Percentiles rank a stretch among this genome's conserved stretches.
Conservation (phyloP, 1,284 basidiomycete genomes). For the Pseudozyma tsukubaensis region DNA sequence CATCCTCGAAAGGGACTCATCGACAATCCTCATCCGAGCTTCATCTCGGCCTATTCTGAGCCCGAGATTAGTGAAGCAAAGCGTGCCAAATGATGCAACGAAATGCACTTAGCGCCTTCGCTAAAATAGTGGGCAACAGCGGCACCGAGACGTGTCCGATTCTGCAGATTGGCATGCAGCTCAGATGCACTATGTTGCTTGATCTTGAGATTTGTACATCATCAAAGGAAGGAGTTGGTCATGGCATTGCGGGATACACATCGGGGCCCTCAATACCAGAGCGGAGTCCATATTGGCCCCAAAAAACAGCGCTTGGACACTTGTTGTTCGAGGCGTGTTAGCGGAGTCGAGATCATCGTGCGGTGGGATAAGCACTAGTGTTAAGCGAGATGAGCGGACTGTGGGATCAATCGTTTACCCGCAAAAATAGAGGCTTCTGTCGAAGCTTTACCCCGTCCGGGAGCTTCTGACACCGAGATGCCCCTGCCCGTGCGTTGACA, state of each 20-base stretch:
- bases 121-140: neutral
- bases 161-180: neutral
- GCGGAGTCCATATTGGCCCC: neutral
- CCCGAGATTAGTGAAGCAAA: too few species aligned
- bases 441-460: neutral
- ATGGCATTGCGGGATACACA: too few species aligned
- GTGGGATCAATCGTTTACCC: neutral
- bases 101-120: constrained; percentile 5
- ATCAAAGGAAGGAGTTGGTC: too few species aligned
- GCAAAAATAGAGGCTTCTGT: neutral
- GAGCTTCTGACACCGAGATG: neutral
- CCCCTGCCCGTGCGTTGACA: too few species aligned
- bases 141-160: constrained; percentile 5
- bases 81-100: neutral
- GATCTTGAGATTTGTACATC: too few species aligned
- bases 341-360: constrained; percentile 19
- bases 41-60: too few species aligned
- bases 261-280: neutral
- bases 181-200: too few species aligned
- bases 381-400: neutral
- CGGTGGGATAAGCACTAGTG: neutral
- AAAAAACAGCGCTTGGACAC: neutral
- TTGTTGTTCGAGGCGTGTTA: constrained; percentile 5
- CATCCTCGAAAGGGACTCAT: too few species aligned
- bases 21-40: too few species aligned